Conservation (phyloP, 1,139 yeast species). For the Pichia kudriavzevii region DNA sequence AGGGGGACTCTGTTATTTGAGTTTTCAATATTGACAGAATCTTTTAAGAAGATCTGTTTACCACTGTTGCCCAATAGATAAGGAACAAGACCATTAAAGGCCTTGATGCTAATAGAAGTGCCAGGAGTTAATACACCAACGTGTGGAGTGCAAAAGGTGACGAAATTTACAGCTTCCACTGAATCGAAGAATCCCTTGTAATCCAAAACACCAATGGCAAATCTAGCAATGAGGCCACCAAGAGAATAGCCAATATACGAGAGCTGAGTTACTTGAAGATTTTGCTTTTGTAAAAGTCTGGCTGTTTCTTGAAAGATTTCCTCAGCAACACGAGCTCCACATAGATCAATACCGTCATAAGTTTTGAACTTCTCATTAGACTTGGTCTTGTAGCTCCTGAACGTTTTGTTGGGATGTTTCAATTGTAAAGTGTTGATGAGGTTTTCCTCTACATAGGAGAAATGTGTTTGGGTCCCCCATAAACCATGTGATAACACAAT, state of each 20-base stretch:
- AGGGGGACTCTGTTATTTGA: conserved; percentile 36
- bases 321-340: conserved; percentile 67
- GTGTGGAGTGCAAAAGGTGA: conserved; percentile 78
- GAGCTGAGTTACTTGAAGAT: conserved; percentile 37
- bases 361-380: conserved; percentile 65
- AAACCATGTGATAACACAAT: conserved; percentile 74
- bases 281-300: conserved; percentile 23
- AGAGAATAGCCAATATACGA: conserved; percentile 76
- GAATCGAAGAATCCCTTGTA: conserved; percentile 42
- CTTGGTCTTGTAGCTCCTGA: conserved; percentile 50
- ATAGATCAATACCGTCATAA: conserved; percentile 79
- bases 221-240: conserved; percentile 74
- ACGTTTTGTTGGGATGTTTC: conserved; percentile 17
- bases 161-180: conserved; percentile 47
- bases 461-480: conserved; percentile 72
- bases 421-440: conserved; percentile 24
- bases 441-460: conserved; percentile 47
- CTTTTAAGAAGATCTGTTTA: conserved; percentile 60
- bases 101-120: conserved; percentile 30
- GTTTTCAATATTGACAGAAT: conserved; percentile 24
- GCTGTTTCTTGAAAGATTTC: conserved; percentile 50
- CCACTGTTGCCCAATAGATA: conserved; percentile 63
- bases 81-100: conserved; percentile 56
- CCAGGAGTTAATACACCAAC: conserved; percentile 71
- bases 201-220: conserved; percentile 64